phyloP scores from a whole-genome alignment of 2,329 filamentous ascomycete genomes.

The Aspergillus ustus region DNA sequence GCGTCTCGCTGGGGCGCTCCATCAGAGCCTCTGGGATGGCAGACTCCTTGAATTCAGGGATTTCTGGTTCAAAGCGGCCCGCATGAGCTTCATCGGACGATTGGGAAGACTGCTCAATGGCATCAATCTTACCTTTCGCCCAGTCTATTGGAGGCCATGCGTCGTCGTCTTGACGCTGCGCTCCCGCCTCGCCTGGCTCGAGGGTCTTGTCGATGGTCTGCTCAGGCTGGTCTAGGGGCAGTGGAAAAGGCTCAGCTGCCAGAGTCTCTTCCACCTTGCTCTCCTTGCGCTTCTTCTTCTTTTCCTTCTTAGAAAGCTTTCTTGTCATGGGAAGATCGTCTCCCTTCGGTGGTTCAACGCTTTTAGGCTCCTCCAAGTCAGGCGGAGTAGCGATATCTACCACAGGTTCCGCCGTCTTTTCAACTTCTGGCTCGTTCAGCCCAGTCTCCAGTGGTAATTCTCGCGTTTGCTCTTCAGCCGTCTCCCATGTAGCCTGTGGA shows the following conservation, averaged over 20 bases:
- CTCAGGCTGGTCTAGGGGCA: background rate
- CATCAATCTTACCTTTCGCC: conserved; percentile 34
- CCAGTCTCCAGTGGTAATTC: background rate
- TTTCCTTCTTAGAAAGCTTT: conserved; percentile 40
- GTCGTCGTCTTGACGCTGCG: conserved; percentile 33
- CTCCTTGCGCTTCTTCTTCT: conserved; percentile 36
- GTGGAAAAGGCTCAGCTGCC: background rate
- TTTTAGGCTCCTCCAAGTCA: background rate
- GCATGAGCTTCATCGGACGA: conserved; percentile 29
- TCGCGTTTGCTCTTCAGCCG: background rate
- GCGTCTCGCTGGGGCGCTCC: conserved; percentile 19
- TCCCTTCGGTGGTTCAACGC: background rate
- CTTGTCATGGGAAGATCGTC: conserved; percentile 23
- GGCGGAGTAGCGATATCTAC: background rate
- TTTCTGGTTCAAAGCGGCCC: conserved; percentile 27
- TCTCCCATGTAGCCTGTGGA: background rate
- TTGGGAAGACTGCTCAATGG: conserved; percentile 29
- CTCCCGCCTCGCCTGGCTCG: conserved; percentile 3
- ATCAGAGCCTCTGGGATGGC: conserved; percentile 31
- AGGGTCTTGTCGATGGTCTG: background rate
- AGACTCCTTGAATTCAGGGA: conserved; percentile 35
- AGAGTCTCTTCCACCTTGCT: conserved; percentile 13
- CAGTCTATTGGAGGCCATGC: conserved; percentile 45
- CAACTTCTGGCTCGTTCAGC: background rate
- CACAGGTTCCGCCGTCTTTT: background rate